Percentiles rank a stretch among this genome's conserved stretches.
Conservation (phyloP, 2,329 filamentous ascomycete genomes). For the Colletotrichum navitas region DNA sequence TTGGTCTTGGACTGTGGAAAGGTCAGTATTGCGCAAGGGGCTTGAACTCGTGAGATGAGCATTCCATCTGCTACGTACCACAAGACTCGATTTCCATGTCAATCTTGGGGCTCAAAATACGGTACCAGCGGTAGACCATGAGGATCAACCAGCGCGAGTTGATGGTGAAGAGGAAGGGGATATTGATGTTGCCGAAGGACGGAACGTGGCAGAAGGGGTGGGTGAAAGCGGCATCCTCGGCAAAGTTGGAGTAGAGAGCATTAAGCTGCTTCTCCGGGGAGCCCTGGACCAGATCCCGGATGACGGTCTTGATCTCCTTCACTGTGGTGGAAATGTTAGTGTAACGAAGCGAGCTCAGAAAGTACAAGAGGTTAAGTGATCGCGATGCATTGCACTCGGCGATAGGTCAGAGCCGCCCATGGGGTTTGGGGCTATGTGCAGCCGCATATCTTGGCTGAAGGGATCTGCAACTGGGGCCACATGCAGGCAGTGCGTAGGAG, state of each 20-base stretch:
- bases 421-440: not conserved
- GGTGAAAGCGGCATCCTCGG: slow-evolving; percentile 76
- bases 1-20: slow-evolving; percentile 41
- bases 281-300: slow-evolving; percentile 76
- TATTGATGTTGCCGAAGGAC: slow-evolving; percentile 57
- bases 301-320: slow-evolving; percentile 74
- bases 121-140: slow-evolving; percentile 85
- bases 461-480: slow-evolving; percentile 9
- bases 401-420: not conserved
- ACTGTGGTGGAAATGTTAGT: slow-evolving; percentile 49
- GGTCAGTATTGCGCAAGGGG: slow-evolving; percentile 4
- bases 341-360: not conserved
- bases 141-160: slow-evolving; percentile 77
- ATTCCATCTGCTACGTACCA: slow-evolving; percentile 52
- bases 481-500: not conserved
- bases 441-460: not conserved
- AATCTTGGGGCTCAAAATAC: slow-evolving; percentile 82
- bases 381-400: not conserved
- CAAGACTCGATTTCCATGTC: slow-evolving; percentile 73
- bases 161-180: slow-evolving; percentile 56
- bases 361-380: not conserved
- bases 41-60: not conserved
- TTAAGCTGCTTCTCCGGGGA: slow-evolving; percentile 73
- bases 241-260: slow-evolving; percentile 80
- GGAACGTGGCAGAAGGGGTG: slow-evolving; percentile 84